These are phyloP conservation scores for Phoma sp. DNA, from an alignment of 2,329 filamentous ascomycete species.

Conservation along the genomic window DNA sequence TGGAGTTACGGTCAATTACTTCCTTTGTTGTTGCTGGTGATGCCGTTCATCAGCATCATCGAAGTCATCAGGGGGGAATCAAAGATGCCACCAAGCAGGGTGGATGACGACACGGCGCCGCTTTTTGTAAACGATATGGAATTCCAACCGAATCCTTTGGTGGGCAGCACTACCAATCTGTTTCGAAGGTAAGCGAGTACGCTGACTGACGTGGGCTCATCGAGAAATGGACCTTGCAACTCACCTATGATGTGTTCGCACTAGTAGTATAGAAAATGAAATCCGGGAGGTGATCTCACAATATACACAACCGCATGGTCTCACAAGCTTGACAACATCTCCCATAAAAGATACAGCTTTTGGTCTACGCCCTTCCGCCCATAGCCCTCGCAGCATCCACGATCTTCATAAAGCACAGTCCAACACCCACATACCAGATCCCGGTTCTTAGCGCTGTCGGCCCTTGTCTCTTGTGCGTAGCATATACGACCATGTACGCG, in stretches of 20 bases:
- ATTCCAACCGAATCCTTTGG: slow-evolving; percentile 57
- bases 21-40: slow-evolving; percentile 63
- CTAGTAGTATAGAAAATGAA: no score
- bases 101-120: slow-evolving; percentile 50
- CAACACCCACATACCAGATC: slow-evolving; percentile 27
- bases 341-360: neutral
- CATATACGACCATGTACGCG: slow-evolving; percentile 49
- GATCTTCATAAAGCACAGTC: slow-evolving; percentile 31
- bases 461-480: slow-evolving; percentile 34
- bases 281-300: neutral
- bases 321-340: neutral
- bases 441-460: slow-evolving; percentile 25
- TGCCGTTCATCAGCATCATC: slow-evolving; percentile 65
- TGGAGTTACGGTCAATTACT: slow-evolving; percentile 71
- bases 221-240: no score
- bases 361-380: slow-evolving; percentile 6
- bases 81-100: slow-evolving; percentile 50
- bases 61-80: slow-evolving; percentile 64
- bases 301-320: neutral
- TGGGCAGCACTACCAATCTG: slow-evolving; percentile 33
- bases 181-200: slow-evolving; percentile 22
- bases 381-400: slow-evolving; percentile 33
- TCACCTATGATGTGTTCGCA: no score
- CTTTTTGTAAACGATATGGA: slow-evolving; percentile 52
- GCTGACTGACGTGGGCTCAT: neutral